phyloP scores from a whole-genome alignment of 2,329 filamentous ascomycete genomes.

The Mycogone perniciosa region DNA sequence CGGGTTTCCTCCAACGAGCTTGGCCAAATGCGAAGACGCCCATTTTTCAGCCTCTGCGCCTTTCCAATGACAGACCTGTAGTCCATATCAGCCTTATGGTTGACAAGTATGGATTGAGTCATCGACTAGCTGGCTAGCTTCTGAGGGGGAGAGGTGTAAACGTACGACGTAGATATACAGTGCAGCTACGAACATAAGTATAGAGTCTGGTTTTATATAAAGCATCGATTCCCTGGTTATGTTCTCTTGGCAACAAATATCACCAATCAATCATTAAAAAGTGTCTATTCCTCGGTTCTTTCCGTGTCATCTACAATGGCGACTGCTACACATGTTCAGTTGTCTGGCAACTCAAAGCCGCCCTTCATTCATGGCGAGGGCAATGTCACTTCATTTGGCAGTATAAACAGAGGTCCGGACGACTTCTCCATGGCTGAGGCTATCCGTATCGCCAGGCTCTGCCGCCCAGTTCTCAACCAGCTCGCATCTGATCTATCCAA shows the following conservation, averaged over 20 bases:
- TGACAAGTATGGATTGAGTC: no score
- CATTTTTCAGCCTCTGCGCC: not conserved
- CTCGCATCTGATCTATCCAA: constrained; percentile 21
- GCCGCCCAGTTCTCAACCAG: constrained; percentile 22
- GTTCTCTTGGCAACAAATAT: no score
- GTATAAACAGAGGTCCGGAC: not conserved
- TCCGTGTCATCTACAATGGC: constrained; percentile 20
- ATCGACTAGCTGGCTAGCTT: no score
- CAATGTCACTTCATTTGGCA: not conserved
- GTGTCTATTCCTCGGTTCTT: no score
- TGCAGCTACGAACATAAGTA: no score
- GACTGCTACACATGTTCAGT: constrained; percentile 26
- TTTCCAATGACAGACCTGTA: not conserved
- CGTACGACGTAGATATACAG: no score
- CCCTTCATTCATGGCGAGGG: constrained; percentile 13
- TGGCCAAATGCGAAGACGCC: not conserved
- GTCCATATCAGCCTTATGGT: no score
- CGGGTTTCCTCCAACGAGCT: not conserved
- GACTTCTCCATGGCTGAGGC: constrained; percentile 18
- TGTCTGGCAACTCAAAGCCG: constrained; percentile 14
- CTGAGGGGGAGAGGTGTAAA: no score
- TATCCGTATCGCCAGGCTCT: constrained; percentile 23
- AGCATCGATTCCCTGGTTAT: no score
- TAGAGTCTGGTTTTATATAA: no score
- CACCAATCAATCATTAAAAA: no score